Base-by-base conservation (phyloP, 129 eudicot species). In the Artemisia tridentata region DNA sequence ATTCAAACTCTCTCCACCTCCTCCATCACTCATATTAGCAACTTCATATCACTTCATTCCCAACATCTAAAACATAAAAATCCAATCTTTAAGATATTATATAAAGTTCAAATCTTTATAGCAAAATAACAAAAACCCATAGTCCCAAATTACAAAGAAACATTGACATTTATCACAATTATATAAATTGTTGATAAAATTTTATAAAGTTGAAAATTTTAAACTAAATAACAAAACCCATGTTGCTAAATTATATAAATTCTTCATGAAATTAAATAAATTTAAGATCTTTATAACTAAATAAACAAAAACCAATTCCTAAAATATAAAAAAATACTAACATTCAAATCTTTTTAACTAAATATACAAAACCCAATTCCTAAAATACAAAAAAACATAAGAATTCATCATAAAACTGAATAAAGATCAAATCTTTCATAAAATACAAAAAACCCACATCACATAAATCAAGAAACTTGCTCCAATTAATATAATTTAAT, bases 1-100 rank as follows among this genome's bases (percentile, higher is more conserved):
- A 71, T 72, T 84, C 54, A 75, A 78, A 84, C 68, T 80, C 79
- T 88, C 95, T 74, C 86, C 82, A 73, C 84, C 85, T 55, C 79
- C 79, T 65, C 93, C 96, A 91, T 91, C 84, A 86, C 82, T 88
- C 97, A 91, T 91, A 76, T 88, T 88, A 84, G 80, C 84, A 78
- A 81, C 86, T 83, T 83, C 91, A 88, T 83, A 85, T 81, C 87
- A 80, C 80, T 76, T 75, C 84, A 80, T 65, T 80, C 70, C 77
- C 77, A 71, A 54, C 81, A 53, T 45, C 76, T 77, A 69, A 4
- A 34, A 53, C 34, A 43, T 15, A 52, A 0, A 29, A 41, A 41
- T 20, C 57, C 29, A 72, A 72, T 59, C 77, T 45, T 66, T 60
- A 72, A 48, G 31, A 31, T 18, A 50, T 19, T 19, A 18, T 17